Evolutionary conservation across 139 green algal species (phyloP).

Genomic region (Volvox reticuliferus): DNA sequence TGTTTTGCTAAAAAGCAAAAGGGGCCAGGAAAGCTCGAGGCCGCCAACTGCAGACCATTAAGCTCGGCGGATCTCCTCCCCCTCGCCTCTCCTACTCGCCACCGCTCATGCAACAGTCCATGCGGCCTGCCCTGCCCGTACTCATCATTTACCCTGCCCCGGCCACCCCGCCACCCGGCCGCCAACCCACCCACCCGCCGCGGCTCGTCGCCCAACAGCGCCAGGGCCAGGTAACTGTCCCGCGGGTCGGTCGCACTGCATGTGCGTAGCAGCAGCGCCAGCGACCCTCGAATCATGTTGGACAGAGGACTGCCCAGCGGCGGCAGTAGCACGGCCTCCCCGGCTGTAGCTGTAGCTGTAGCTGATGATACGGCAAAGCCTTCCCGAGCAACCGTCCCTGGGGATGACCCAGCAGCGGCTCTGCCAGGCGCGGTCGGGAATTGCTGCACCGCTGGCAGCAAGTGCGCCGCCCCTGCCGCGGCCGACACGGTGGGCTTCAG

Average conservation of each 20-base stretch:
- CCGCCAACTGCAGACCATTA: too few species aligned
- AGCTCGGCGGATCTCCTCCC: too few species aligned
- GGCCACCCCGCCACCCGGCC: too few species aligned
- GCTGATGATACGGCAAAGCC: too few species aligned
- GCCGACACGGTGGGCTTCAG: neutral
- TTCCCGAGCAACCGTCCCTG: too few species aligned
- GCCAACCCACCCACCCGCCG: neutral
- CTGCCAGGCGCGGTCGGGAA: neutral
- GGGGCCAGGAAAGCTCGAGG: too few species aligned
- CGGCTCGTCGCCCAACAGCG: neutral
- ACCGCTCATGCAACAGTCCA: too few species aligned
- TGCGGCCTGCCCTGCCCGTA: too few species aligned
- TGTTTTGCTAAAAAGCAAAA: too few species aligned
- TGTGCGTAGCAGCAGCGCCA: conserved; percentile 70
- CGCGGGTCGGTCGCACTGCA: conserved; percentile 10
- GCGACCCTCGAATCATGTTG: conserved; percentile 41
- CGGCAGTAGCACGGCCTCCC: conserved; percentile 9
- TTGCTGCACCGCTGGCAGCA: neutral
- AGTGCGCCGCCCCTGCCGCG: neutral
- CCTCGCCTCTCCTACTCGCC: too few species aligned
- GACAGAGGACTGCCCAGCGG: conserved; percentile 1
- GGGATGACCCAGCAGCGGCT: neutral
- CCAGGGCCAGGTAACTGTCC: conserved; percentile 50
- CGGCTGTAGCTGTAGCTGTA: neutral
- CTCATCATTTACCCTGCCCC: neutral